phyloP scores from a whole-genome alignment of 2,329 filamentous ascomycete species.

The Colletotrichum ledebouriae region DNA sequence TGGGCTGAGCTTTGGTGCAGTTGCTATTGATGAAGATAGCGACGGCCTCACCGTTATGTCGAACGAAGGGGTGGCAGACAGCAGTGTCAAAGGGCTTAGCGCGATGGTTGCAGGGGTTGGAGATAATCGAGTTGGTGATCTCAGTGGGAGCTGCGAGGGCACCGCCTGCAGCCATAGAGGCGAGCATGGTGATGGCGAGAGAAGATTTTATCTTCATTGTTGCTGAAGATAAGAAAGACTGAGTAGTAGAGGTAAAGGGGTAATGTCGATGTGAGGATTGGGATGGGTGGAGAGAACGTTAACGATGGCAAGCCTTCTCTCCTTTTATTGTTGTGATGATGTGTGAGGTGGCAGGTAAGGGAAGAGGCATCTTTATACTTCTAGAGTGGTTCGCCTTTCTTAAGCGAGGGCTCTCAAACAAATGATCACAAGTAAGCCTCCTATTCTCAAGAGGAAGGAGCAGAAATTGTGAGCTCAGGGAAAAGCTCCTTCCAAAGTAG shows the following conservation, averaged over 20 bases:
- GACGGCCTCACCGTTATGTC: background rate
- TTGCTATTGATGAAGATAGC: slow-evolving; percentile 12
- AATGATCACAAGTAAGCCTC: too few species aligned
- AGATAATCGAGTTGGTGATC: too few species aligned
- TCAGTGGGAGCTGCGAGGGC: background rate
- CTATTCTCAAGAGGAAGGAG: background rate
- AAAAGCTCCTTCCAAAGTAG: background rate
- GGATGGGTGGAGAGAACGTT: background rate
- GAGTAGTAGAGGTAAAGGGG: background rate
- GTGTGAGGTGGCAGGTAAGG: background rate
- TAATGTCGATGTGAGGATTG: background rate
- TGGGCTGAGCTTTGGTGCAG: too few species aligned
- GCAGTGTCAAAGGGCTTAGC: background rate
- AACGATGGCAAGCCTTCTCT: too few species aligned
- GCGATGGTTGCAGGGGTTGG: too few species aligned
- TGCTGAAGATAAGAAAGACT: background rate
- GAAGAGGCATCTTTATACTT: background rate
- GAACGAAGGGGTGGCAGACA: background rate
- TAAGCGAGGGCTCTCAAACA: background rate
- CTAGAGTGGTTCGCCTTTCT: background rate
- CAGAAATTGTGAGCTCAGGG: background rate
- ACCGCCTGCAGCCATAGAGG: background rate
- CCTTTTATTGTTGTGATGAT: background rate
- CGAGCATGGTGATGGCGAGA: background rate
- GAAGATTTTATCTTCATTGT: background rate